Conservation (phyloP, 139 green algal species). For the Axilococcus clingmanii region DNA sequence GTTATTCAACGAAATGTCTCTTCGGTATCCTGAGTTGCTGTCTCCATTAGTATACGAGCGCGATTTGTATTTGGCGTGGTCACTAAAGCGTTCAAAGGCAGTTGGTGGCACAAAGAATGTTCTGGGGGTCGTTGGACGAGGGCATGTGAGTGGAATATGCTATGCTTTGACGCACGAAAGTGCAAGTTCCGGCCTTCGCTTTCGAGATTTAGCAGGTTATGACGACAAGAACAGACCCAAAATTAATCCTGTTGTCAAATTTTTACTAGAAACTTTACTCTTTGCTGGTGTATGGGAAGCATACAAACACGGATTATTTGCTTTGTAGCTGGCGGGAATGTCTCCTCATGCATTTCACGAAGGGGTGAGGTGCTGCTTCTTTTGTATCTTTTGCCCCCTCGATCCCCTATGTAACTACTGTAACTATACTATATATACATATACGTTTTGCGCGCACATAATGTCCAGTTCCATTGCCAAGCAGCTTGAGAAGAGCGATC, state of each 20-base stretch:
- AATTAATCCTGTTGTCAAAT: background rate
- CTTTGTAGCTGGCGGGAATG: no score
- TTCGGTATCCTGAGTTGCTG: constrained; percentile 2
- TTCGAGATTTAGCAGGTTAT: constrained; percentile 6
- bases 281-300: constrained; percentile 1
- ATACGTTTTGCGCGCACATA: no score
- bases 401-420: no score
- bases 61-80: constrained; percentile 69
- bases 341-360: no score
- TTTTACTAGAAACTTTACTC: constrained; percentile 1
- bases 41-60: constrained; percentile 48
- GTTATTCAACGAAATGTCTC: constrained; percentile 10
- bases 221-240: background rate
- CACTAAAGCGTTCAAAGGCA: constrained; percentile 57
- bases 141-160: constrained; percentile 52
- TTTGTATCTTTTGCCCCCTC: no score
- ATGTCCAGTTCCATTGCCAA: no score
- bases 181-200: background rate
- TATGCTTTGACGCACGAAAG: constrained; percentile 31
- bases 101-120: constrained; percentile 49
- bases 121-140: constrained; percentile 66
- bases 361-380: no score
- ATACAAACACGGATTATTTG: no score
- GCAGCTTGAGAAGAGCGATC: no score
- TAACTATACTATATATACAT: no score